Percentiles rank a stretch among this genome's conserved stretches.
Evolutionary conservation across 2,329 filamentous ascomycete genomes (phyloP).

Genomic region (Stagonosporopsis chrysanthemi): DNA sequence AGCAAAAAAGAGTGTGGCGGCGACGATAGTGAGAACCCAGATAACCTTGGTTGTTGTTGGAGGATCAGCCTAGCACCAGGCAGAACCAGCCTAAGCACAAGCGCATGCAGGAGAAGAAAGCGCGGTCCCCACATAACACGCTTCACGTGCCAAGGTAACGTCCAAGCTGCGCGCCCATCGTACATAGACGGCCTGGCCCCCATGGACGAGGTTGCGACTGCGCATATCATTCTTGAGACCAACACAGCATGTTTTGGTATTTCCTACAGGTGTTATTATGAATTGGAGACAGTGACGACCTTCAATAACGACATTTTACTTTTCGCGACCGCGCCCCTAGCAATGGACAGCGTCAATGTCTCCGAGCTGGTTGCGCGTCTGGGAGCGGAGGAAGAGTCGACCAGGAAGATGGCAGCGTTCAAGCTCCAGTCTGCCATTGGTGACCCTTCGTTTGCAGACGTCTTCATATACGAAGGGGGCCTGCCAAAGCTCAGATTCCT

Average conservation of each 20-base stretch:
- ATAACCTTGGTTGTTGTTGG: slow-evolving; percentile 14
- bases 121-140: slow-evolving; percentile 26
- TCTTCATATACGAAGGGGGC: slow-evolving; percentile 91
- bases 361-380: slow-evolving; percentile 66
- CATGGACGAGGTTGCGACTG: slow-evolving; percentile 7
- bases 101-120: slow-evolving; percentile 14
- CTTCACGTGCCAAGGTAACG: slow-evolving; percentile 34
- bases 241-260: slow-evolving; percentile 15
- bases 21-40: slow-evolving; percentile 1
- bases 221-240: slow-evolving; percentile 10
- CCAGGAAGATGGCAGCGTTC: slow-evolving; percentile 98
- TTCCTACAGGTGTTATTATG: slow-evolving; percentile 24
- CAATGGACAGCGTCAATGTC: slow-evolving; percentile 64
- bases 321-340: slow-evolving; percentile 23
- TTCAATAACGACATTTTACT: background rate
- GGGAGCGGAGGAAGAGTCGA: slow-evolving; percentile 77
- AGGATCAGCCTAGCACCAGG: slow-evolving; percentile 16
- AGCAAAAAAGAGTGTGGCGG: slow-evolving; percentile 7
- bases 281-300: slow-evolving; percentile 8
- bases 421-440: slow-evolving; percentile 95
- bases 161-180: slow-evolving; percentile 23
- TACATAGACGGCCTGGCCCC: slow-evolving; percentile 20
- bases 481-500: slow-evolving; percentile 81
- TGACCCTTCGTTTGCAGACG: slow-evolving; percentile 94
- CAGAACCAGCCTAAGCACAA: slow-evolving; percentile 10